phyloP scores from a whole-genome alignment of 805 yeast species.

The Candida berthetii region DNA sequence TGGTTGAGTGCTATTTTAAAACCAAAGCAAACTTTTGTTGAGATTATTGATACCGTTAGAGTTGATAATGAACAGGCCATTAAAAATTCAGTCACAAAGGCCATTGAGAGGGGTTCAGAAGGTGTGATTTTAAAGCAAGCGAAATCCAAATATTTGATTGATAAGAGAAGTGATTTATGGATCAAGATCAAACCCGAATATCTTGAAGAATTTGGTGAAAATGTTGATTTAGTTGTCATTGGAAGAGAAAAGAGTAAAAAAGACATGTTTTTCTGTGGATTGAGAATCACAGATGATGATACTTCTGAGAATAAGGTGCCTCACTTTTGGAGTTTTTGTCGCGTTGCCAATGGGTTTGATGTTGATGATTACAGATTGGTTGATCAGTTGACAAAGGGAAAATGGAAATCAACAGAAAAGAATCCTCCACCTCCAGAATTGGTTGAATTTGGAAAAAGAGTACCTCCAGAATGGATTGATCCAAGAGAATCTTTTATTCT shows the following conservation, averaged over 20 bases:
- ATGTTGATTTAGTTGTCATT: conserved; percentile 70
- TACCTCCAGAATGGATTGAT: conserved; percentile 73
- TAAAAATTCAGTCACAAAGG: conserved; percentile 44
- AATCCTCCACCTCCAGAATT: conserved; percentile 33
- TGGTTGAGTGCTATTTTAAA: conserved; percentile 39
- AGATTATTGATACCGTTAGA: conserved; percentile 33
- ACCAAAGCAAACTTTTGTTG: conserved; percentile 36
- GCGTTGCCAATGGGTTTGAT: conserved; percentile 81
- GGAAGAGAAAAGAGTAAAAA: conserved; percentile 76
- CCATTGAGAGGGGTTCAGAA: conserved; percentile 63
- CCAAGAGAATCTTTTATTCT: conserved; percentile 75
- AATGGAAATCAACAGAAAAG: conserved; percentile 41
- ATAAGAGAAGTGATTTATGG: conserved; percentile 66
- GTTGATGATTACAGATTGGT: conserved; percentile 54
- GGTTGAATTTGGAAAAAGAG: conserved; percentile 49
- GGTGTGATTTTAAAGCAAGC: conserved; percentile 77
- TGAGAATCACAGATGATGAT: conserved; percentile 39
- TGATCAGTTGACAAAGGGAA: conserved; percentile 46
- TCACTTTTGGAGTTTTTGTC: conserved; percentile 61
- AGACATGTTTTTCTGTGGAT: conserved; percentile 65
- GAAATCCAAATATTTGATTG: conserved; percentile 50
- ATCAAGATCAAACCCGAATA: conserved; percentile 90
- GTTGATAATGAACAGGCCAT: conserved; percentile 48
- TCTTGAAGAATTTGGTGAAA: conserved; percentile 79
- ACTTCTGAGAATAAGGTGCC: conserved; percentile 9